These are phyloP conservation scores for Excoecaria cochinchinensis DNA, from an alignment of 345 rosid species.

Conservation along the genomic window DNA sequence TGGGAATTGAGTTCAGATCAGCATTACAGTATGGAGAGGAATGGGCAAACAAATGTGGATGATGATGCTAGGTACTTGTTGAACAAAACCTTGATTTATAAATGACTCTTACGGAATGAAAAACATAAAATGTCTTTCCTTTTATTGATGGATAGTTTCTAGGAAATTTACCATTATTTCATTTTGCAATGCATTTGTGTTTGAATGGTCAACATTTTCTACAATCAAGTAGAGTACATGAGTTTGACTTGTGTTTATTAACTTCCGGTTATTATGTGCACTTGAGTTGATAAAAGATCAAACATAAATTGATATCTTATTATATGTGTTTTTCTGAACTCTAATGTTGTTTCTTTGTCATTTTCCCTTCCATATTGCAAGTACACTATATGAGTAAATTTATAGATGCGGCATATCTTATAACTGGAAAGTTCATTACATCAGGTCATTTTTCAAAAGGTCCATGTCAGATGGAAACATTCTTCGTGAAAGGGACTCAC, in stretches of 20 bases:
- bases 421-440: slow-evolving; percentile 20
- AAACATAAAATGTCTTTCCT: slow-evolving; percentile 1
- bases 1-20: slow-evolving; percentile 81
- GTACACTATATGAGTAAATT: background rate
- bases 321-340: background rate
- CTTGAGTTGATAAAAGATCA: slow-evolving; percentile 1
- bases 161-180: background rate
- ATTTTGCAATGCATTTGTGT: slow-evolving; percentile 14
- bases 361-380: background rate
- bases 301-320: slow-evolving; percentile 8
- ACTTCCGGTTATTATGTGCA: background rate
- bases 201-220: slow-evolving; percentile 18
- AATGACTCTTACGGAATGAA: background rate
- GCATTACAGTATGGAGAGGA: slow-evolving; percentile 46
- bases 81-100: slow-evolving; percentile 14
- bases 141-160: slow-evolving; percentile 3
- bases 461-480: slow-evolving; percentile 94
- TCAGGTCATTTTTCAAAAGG: slow-evolving; percentile 74
- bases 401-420: slow-evolving; percentile 12
- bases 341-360: background rate
- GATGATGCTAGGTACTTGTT: slow-evolving; percentile 66
- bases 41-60: slow-evolving; percentile 53
- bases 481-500: slow-evolving; percentile 45
- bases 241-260: slow-evolving; percentile 10
- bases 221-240: background rate